These are phyloP conservation scores for Hericium rajendrae DNA, from an alignment of 768 basidiomycete genomes.

Conservation along the genomic window DNA sequence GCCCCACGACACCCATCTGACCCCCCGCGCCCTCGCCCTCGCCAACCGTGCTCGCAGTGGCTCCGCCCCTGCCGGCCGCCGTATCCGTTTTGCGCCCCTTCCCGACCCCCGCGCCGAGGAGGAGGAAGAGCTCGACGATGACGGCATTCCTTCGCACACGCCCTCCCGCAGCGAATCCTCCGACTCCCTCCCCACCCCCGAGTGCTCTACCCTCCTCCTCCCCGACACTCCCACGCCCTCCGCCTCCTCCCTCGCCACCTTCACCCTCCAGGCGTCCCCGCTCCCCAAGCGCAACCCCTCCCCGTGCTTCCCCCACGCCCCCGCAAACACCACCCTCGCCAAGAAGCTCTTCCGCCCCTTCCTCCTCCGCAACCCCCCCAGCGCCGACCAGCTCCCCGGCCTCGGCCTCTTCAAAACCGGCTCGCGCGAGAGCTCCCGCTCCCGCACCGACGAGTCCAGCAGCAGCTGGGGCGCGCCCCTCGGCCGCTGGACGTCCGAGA, in stretches of 20 bases:
- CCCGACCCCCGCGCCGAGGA: background rate
- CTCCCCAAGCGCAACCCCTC: background rate
- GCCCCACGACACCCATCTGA: constrained; percentile 33
- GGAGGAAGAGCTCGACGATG: background rate
- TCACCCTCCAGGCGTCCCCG: background rate
- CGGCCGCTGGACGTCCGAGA: constrained; percentile 1
- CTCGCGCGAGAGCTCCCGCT: constrained; percentile 60
- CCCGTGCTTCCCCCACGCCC: background rate
- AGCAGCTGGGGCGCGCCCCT: constrained; percentile 3
- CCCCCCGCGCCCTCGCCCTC: constrained; percentile 29
- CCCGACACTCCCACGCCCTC: constrained; percentile 5
- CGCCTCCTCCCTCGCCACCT: background rate
- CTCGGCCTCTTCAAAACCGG: constrained; percentile 17
- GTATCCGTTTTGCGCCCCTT: background rate
- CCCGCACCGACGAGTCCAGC: constrained; percentile 20
- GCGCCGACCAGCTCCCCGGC: constrained; percentile 4
- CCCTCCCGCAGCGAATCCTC: background rate
- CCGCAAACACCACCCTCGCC: background rate
- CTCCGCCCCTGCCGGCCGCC: background rate
- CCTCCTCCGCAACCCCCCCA: constrained; percentile 8
- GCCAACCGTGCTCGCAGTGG: constrained; percentile 4
- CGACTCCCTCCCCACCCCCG: constrained; percentile 1
- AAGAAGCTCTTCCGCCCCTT: constrained; percentile 11
- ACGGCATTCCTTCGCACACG: background rate
- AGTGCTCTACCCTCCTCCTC: background rate